Percentiles rank a stretch among this genome's conserved stretches.
These are phyloP conservation scores for Russula vinacea DNA, from an alignment of 768 basidiomycete genomes.

Conservation along the genomic window DNA sequence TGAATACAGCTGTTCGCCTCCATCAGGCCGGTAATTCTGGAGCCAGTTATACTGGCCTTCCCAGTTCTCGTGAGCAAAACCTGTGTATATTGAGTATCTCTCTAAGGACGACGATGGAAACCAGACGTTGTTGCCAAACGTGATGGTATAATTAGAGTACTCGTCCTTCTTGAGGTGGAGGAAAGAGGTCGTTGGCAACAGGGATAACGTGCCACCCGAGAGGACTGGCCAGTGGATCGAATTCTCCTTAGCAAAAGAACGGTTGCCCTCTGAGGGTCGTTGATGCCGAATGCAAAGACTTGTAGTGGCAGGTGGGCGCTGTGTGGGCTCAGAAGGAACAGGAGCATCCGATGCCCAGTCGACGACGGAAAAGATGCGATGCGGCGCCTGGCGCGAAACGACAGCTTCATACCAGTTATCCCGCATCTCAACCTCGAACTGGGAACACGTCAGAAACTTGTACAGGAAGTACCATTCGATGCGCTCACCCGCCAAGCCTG, in stretches of 20 bases:
- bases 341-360: conserved; percentile 91
- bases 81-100: conserved; percentile 34
- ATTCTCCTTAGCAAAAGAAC: conserved; percentile 60
- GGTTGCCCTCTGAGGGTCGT: conserved; percentile 77
- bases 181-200: conserved; percentile 60
- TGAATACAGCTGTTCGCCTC: conserved; percentile 54
- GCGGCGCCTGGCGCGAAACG: conserved; percentile 68
- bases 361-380: conserved; percentile 81
- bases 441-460: neutral
- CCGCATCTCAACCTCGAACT: conserved; percentile 90
- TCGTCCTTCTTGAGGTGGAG: conserved; percentile 25
- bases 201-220: conserved; percentile 91
- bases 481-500: conserved; percentile 75
- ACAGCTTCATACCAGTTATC: conserved; percentile 96
- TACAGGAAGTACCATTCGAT: neutral
- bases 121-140: conserved; percentile 78
- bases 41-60: conserved; percentile 64
- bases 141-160: conserved; percentile 65
- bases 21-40: conserved; percentile 78
- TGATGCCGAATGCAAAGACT: conserved; percentile 80
- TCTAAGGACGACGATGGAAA: conserved; percentile 21
- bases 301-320: conserved; percentile 47
- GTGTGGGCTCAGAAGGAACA: conserved; percentile 37
- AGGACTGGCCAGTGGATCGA: conserved; percentile 78
- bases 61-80: conserved; percentile 96